phyloP scores from a whole-genome alignment of 1,284 basidiomycete genomes.

The Apiotrichum laibachii region DNA sequence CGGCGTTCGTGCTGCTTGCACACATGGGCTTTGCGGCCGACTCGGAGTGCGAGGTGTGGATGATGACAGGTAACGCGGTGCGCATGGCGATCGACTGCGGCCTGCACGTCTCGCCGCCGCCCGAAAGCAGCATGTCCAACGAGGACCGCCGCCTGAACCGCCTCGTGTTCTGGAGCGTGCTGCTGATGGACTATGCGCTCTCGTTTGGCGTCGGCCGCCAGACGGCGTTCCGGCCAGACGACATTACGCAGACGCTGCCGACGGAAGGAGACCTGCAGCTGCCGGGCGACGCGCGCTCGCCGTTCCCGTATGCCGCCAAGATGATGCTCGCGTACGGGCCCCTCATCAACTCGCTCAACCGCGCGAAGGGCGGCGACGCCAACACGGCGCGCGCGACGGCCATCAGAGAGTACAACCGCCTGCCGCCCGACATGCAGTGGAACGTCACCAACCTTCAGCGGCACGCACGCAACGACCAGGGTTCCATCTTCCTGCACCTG shows the following conservation, averaged over 20 bases:
- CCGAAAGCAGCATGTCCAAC: conserved; percentile 4
- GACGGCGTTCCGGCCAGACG: conserved; percentile 12
- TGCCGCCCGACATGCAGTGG: conserved; percentile 34
- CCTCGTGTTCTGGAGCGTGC: conserved; percentile 17
- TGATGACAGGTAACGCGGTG: conserved; percentile 35
- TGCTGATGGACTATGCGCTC: conserved; percentile 14
- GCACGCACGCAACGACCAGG: conserved; percentile 22
- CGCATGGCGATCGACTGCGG: conserved; percentile 36
- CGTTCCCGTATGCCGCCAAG: conserved; percentile 30
- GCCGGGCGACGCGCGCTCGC: conserved; percentile 13
- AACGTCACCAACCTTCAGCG: conserved; percentile 33
- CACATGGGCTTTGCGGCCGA: conserved; percentile 34
- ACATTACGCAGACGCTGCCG: conserved; percentile 16
- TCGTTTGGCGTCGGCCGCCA: conserved; percentile 16
- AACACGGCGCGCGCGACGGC: conserved; percentile 8
- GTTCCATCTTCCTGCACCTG: conserved; percentile 28
- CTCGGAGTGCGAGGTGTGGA: conserved; percentile 37
- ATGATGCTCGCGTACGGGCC: conserved; percentile 31
- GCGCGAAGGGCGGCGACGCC: conserved; percentile 1
- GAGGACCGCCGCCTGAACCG: conserved; percentile 12
- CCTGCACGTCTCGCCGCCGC: conserved; percentile 22
- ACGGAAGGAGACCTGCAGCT: conserved; percentile 8
- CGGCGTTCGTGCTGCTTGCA: conserved; percentile 28
- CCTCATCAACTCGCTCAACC: conserved; percentile 33
- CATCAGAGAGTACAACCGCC: conserved; percentile 25